Base-by-base conservation (phyloP, 164 flowering plant species). In the Sextonia rubra region DNA sequence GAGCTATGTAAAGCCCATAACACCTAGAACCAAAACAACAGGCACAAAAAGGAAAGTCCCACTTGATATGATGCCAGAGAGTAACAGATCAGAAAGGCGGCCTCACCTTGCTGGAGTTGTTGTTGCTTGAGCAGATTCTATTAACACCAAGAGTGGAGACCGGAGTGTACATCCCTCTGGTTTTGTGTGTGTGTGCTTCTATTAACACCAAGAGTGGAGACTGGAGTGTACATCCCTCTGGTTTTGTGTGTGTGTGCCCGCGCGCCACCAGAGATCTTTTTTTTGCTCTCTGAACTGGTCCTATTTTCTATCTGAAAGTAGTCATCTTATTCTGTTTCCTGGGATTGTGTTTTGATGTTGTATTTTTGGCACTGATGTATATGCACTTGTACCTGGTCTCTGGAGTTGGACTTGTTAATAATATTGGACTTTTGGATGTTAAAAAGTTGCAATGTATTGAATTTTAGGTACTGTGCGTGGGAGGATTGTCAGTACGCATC, bases 11-110 rank as follows among this genome's bases (percentile, higher is more conserved):
- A 75, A 32, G 47, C 68, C 77, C 0, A 22, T 15, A 32, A 63
- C 71, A 20, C 72, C 69, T 2, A 27, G 61, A 61, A 26, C 72
- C 64, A 74, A 66, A 68, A 55, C 75, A 68, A 55, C 75, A 47
- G 67, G 69, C 69, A 66, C 62, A 25, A 78, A 78, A 64, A 71
- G 80, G 75, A 74, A 78, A 55, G 58, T 63, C 24, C 74, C 73
- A 52, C 77, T 71, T 49, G 80, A 78, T 27, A 26, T 74, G 58
- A 60, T 78, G 37, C 72, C 80, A 27, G 80, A 78, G 52, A 74
- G 29, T 52, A 76, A 74, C 23, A 68, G 62, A 25, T 14, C 80
- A 47, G 77, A 74, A 71, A 78, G 75, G 64, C 80, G 72, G 56
- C 72, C 77, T 3, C 65, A 60, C 61, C 73, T 74, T 62, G 69